Evolutionary conservation across 345 rosid genomes (phyloP), one percentile per base, ranked within the genome.

Genomic region (Salix arbutifolia): DNA sequence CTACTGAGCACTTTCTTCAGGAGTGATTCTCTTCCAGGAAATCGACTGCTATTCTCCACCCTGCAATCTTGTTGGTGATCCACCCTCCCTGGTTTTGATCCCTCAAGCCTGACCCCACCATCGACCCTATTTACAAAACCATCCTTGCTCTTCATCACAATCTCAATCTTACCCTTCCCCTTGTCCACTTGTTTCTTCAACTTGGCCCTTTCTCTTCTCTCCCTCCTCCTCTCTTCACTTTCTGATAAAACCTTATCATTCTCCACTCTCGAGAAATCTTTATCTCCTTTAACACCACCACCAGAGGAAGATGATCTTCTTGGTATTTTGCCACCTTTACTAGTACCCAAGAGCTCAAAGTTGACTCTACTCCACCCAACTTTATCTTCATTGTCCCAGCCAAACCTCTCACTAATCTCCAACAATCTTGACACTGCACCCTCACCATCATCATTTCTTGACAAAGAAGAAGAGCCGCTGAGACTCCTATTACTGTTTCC

Each of bases 361-460:
- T 91, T 82, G 72, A 94, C 75, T 71, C 75, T 81, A 8, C 89
- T 83, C 96, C 98, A 94, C 61, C 91, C 94, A 65, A 66, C 80
- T 82, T 86, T 87, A 75, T 92, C 93, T 23, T 87, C 89, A 42
- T 88, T 86, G 75, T 94, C 94, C 97, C 97, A 94, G 73, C 97
- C 94, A 65, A 92, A 94, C 71, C 91, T 87, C 77, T 88, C 89
- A 70, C 91, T 91, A n/a, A 91, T 79, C 77, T 90, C 98, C 78
- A 84, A 69, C 91, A 94, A 74, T 78, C 77, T 80, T 2, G 91
- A 78, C 64, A 86, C 92, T 30, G 89, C 88, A 56, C 71, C 31
- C 31, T 30, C 31, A 8, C 25, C 61, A 0, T 35, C 42, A 19
- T 18, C 21, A 8, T 5, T 60, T 21, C 28, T 4, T 2, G 26